Base-by-base conservation (phyloP, 2,329 filamentous ascomycete genomes). In the Penicillium frequentans region DNA sequence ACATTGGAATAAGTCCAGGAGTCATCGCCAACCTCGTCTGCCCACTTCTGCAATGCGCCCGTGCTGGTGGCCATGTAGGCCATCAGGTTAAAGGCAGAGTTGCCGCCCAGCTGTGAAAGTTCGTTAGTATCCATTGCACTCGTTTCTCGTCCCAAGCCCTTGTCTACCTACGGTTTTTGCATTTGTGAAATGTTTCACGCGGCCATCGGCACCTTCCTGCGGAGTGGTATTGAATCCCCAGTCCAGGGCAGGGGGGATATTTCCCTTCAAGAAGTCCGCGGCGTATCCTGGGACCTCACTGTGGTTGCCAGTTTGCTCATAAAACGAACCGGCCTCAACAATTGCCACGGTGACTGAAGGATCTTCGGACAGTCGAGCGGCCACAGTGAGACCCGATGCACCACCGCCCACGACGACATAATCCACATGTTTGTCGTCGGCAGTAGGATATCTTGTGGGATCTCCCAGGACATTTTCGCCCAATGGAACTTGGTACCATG, bases 31-130 rank as follows among this genome's bases (percentile, higher is more conserved):
- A 76, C 72, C 31, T 67, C 59, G 44, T 76, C 66, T 1, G 73
- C 73, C 75, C 75, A 77, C 47, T 54, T 54, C 49, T 72, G 63
- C 54, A 73, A 65, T 16, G 67, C 65, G 7, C 63, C 70, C 14
- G 57, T 60, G 2, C 72, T 75, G 3, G 68, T 65, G 27, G 71
- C 58, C 6, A 69, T 66, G 46, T 71, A 66, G 27, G 39, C 45
- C 68, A 71, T 66, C 37, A 60, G 67, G 33, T 70, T 70, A 9
- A 64, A 52, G 5, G 63, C 64, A 1, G 67, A 66, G 14, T 48
- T 63, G 14, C 68, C 67, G 2, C 68, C 67, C 1, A 71, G 55
- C 39, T 43, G 39, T 23, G 10, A 43, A 21, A 7, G 9, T n/a
- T 10, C n/a, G 16, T 43, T n/a, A 43, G 39, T n/a, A 9, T 43